Evolutionary conservation across 2,329 filamentous ascomycete species (phyloP).

Genomic region (Fragosphaeria purpurea): DNA sequence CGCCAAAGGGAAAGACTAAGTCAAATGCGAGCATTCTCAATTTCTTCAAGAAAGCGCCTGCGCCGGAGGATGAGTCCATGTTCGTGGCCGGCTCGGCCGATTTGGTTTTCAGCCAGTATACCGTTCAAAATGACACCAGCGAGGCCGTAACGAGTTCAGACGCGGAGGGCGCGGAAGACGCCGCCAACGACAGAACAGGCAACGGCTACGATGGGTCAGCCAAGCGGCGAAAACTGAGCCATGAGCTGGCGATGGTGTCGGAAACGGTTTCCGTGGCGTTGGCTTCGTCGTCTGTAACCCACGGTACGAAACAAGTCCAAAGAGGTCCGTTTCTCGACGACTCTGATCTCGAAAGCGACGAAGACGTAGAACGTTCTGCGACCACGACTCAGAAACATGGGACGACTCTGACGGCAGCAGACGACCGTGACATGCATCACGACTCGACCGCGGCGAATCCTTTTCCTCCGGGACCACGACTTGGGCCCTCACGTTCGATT

Average conservation of each 20-base stretch:
- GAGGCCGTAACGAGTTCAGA: neutral
- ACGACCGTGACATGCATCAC: neutral
- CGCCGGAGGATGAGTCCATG: conserved; percentile 43
- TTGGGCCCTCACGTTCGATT: too few species aligned
- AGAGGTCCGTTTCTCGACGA: conserved; percentile 57
- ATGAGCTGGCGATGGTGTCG: neutral
- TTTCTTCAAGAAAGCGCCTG: conserved; percentile 63
- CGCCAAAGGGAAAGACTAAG: conserved; percentile 4
- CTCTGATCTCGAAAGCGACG: conserved; percentile 13
- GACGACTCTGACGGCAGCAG: too few species aligned
- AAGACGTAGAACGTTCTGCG: neutral
- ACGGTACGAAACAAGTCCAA: conserved; percentile 28
- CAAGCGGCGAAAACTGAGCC: conserved; percentile 4
- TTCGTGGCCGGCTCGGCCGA: conserved; percentile 30
- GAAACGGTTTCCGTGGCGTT: conserved; percentile 18
- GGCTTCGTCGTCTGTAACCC: neutral
- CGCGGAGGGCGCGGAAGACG: too few species aligned
- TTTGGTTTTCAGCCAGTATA: neutral
- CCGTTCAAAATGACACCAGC: neutral
- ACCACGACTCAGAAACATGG: too few species aligned
- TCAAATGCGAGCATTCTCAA: conserved; percentile 59
- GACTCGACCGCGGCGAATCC: neutral
- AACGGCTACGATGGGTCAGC: neutral
- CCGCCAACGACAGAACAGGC: too few species aligned
- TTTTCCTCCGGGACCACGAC: too few species aligned